A percentile compares a stretch with the other conserved stretches of the same genome.
Evolutionary conservation across 805 yeast species (phyloP).

Genomic region (Saturnispora halmiae): DNA sequence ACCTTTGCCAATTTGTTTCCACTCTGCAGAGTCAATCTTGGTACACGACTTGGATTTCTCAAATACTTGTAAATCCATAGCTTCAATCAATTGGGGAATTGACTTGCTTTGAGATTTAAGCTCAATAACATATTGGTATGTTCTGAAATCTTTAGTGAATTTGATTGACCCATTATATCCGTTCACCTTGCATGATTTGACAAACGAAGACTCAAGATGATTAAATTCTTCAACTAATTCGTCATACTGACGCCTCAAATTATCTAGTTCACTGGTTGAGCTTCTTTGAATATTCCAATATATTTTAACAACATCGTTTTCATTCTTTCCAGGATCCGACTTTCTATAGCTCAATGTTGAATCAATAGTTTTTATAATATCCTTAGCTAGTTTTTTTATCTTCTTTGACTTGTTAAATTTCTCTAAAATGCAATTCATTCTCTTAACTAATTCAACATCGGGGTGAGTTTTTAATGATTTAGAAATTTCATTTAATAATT

Average conservation of each 20-base stretch:
- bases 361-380: slow-evolving; percentile 24
- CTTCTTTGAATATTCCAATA: slow-evolving; percentile 22
- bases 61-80: slow-evolving; percentile 12
- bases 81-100: slow-evolving; percentile 15
- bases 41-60: slow-evolving; percentile 24
- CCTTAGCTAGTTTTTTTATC: slow-evolving; percentile 20
- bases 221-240: slow-evolving; percentile 12
- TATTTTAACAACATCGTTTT: slow-evolving; percentile 19
- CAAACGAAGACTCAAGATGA: slow-evolving; percentile 10
- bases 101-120: slow-evolving; percentile 22
- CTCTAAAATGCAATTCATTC: slow-evolving; percentile 18
- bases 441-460: slow-evolving; percentile 7
- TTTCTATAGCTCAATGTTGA: slow-evolving; percentile 16
- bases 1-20: slow-evolving; percentile 43
- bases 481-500: slow-evolving; percentile 24
- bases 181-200: slow-evolving; percentile 6
- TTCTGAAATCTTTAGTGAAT: slow-evolving; percentile 21
- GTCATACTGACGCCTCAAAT: slow-evolving; percentile 19
- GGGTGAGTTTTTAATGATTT: slow-evolving; percentile 12
- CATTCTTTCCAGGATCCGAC: slow-evolving; percentile 16
- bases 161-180: slow-evolving; percentile 22
- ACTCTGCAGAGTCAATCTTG: slow-evolving; percentile 36
- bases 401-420: slow-evolving; percentile 13
- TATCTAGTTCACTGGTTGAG: slow-evolving; percentile 17
- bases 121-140: slow-evolving; percentile 23